Percentiles rank a stretch among this genome's conserved stretches.
Evolutionary conservation across 495 filamentous ascomycete species (phyloP).

Genomic region (Saxispiralis lemnorum): DNA sequence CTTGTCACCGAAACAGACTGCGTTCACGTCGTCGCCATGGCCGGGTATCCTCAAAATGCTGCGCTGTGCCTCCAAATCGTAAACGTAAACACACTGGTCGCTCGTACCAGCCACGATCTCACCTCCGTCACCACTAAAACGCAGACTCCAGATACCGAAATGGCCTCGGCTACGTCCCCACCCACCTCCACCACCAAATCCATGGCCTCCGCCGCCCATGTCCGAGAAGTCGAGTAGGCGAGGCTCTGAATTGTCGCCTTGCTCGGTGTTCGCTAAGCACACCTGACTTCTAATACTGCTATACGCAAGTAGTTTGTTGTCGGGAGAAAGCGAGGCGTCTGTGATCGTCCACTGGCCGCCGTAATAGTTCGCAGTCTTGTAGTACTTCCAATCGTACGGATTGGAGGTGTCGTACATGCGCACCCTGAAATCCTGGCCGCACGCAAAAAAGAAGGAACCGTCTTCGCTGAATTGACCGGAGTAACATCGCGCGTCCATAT

Average conservation of each 20-base stretch:
- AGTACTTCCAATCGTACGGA: constrained; percentile 86
- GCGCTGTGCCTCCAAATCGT: constrained; percentile 67
- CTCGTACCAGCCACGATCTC: constrained; percentile 81
- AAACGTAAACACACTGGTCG: constrained; percentile 67
- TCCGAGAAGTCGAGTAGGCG: constrained; percentile 56
- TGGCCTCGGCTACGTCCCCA: constrained; percentile 11
- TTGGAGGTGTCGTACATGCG: constrained; percentile 97
- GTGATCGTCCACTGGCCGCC: constrained; percentile 90
- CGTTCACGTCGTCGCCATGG: constrained; percentile 83
- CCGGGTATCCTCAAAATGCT: constrained; percentile 58
- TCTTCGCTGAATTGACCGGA: constrained; percentile 94
- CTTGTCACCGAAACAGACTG: constrained; percentile 84
- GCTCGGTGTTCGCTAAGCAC: constrained; percentile 73
- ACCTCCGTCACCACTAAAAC: constrained; percentile 83
- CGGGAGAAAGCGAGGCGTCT: constrained; percentile 78
- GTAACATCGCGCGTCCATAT: constrained; percentile 71
- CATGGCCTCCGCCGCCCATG: constrained; percentile 23
- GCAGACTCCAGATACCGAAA: constrained; percentile 59
- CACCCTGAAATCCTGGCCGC: constrained; percentile 78
- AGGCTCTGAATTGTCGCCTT: constrained; percentile 59
- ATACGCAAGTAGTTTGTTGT: constrained; percentile 81
- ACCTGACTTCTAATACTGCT: constrained; percentile 68
- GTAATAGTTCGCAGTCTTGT: constrained; percentile 77
- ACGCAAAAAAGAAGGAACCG: constrained; percentile 95
- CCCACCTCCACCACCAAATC: constrained; percentile 17